phyloP scores from a whole-genome alignment of 1,284 basidiomycete species.

The Xanthoconium separans region DNA sequence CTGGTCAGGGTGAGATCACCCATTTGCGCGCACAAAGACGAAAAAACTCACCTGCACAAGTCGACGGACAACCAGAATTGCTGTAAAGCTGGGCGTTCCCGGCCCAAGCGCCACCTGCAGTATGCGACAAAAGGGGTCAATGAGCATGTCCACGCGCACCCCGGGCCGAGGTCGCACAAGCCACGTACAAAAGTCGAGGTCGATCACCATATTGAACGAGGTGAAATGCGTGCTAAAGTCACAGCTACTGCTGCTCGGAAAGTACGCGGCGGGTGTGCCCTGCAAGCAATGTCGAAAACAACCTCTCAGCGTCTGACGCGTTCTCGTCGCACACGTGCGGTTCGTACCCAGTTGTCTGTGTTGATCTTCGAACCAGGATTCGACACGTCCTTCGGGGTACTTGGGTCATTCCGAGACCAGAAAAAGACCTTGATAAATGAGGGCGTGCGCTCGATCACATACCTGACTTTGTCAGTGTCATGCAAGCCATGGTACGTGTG shows the following conservation, averaged over 20 bases:
- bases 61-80: constrained; percentile 34
- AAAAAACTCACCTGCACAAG: constrained; percentile 32
- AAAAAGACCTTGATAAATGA: constrained; percentile 26
- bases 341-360: constrained; percentile 25
- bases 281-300: not conserved
- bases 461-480: constrained; percentile 15
- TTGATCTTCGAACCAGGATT: constrained; percentile 16
- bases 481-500: not conserved
- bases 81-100: constrained; percentile 31
- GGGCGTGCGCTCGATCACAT: constrained; percentile 27
- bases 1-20: not conserved
- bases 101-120: constrained; percentile 42
- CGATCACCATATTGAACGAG: constrained; percentile 23
- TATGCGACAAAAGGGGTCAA: not conserved
- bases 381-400: constrained; percentile 20
- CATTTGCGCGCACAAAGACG: not conserved
- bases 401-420: constrained; percentile 16
- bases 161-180: not conserved
- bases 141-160: not conserved
- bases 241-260: constrained; percentile 19
- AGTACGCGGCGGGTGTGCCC: constrained; percentile 25
- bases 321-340: too few relatives aligned
- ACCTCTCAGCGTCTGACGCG: not conserved
- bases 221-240: constrained; percentile 19
- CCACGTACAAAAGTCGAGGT: constrained; percentile 26